Base-by-base conservation (phyloP, 2,329 filamentous ascomycete species). In the Colletotrichum simmondsii region DNA sequence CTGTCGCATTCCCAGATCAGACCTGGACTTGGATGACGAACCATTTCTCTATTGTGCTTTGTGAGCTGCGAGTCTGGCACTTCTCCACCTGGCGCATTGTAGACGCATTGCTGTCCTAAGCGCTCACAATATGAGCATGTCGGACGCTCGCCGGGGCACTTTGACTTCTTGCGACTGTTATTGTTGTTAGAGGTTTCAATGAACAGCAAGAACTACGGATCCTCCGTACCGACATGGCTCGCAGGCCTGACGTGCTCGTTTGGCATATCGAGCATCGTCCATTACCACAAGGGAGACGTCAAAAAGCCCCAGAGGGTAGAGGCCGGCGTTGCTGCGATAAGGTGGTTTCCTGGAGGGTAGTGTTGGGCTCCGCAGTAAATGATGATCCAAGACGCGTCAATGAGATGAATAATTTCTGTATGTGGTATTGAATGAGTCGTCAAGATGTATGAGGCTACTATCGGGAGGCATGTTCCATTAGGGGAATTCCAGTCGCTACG, bases 201-300 rank as follows among this genome's bases (percentile, higher is more conserved):
- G 32, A 35, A 35, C 12, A 12, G 32, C 32, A 35, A 35, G 32
- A 35, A 35, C 32, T 12, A 35, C 32, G 32, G 32, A 35, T 12
- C 32, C 32, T 35, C 8, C 58, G 3, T 53, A 63, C 69, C 69
- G 64, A 32, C 69, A 68, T 7, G 69, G 64, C 30, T 71, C 64
- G 19, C 69, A 71, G 30, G 64, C 64, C 28, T 71, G 69, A 7
- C 69, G 69, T 2, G 69, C 69, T 24, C 69, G 46, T 53, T 71
- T 71, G 14, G 69, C 58, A 24, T 71, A 71, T 14, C 69, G 58
- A n/a, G 58, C 64, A 24, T 71, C 69, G 35, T 71, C 69, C 69
- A 71, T 71, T 22, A n/a, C 10, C 6, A 57, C 0, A 24, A 3
- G 4, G n/a, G 22, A 26, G 42, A 11, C n/a, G 22, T 22, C 24